Evolutionary conservation across 306 rosid genomes (phyloP).

Genomic region (Begonia fuchsioides): DNA sequence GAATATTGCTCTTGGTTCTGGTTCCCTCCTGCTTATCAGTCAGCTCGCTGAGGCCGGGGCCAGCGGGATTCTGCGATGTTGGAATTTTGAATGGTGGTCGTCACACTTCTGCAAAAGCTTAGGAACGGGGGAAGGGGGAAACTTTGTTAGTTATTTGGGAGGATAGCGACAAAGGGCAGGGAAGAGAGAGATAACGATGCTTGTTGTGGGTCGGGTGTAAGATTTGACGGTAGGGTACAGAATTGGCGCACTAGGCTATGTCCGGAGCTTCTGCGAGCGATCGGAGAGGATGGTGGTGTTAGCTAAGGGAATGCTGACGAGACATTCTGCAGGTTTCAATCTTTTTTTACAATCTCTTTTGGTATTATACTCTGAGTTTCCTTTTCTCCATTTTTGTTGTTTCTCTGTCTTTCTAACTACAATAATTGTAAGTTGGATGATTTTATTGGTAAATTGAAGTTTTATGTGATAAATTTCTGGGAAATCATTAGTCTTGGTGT

Average conservation of each 20-base stretch:
- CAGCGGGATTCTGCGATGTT: not conserved
- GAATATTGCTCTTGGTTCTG: not conserved
- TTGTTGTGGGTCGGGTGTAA: conserved; percentile 16
- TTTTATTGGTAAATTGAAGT: no score
- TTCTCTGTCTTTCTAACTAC: no score
- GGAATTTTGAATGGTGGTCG: not conserved
- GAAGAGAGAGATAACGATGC: not conserved
- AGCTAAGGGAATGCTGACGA: conserved; percentile 88
- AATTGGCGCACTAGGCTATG: conserved; percentile 62
- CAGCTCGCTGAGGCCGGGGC: not conserved
- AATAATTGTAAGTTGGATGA: no score
- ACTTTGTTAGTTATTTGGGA: not conserved
- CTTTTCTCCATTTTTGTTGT: no score
- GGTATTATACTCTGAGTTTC: not conserved
- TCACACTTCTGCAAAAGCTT: not conserved
- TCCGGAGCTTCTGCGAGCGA: conserved; percentile 70
- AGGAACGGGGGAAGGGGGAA: not conserved
- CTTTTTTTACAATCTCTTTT: conserved; percentile 7
- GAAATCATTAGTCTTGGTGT: no score
- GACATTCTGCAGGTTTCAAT: conserved; percentile 54
- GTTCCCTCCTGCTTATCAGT: not conserved
- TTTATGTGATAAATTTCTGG: no score
- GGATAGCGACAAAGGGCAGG: not conserved
- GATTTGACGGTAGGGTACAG: conserved; percentile 54
- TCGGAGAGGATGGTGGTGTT: conserved; percentile 86